These are phyloP conservation scores for Dalbergia cochinchinensis DNA, from an alignment of 306 rosid genomes.

Conservation along the genomic window DNA sequence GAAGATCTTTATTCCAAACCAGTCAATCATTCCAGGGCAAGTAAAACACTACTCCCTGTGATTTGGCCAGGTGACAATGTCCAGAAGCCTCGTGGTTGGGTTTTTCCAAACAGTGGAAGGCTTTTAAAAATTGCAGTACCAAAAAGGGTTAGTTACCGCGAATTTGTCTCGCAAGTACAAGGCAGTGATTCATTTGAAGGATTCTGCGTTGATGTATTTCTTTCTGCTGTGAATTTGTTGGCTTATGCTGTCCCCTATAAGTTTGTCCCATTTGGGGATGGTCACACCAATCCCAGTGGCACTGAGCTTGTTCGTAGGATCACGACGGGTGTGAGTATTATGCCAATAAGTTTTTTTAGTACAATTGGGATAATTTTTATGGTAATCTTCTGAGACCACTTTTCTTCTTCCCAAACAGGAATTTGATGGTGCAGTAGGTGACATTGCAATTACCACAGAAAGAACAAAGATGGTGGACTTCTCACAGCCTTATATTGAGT, in stretches of 20 bases:
- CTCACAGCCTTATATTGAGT: slow-evolving; percentile 91
- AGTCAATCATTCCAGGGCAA: slow-evolving; percentile 58
- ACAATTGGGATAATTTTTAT: slow-evolving; percentile 38
- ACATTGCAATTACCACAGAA: slow-evolving; percentile 82
- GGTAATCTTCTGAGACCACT: slow-evolving; percentile 32
- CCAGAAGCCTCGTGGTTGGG: slow-evolving; percentile 94
- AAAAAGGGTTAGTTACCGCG: slow-evolving; percentile 62
- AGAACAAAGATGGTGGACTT: slow-evolving; percentile 92
- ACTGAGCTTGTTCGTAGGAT: slow-evolving; percentile 73
- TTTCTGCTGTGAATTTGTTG: slow-evolving; percentile 78
- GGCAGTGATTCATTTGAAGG: slow-evolving; percentile 77
- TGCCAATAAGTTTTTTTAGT: slow-evolving; percentile 2
- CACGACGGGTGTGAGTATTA: slow-evolving; percentile 79
- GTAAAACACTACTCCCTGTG: slow-evolving; percentile 52
- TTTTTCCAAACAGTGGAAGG: slow-evolving; percentile 87
- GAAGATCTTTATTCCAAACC: slow-evolving; percentile 67
- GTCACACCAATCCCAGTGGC: slow-evolving; percentile 62
- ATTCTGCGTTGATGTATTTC: slow-evolving; percentile 89
- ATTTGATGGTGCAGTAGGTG: slow-evolving; percentile 89
- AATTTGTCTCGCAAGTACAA: slow-evolving; percentile 60
- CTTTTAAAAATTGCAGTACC: slow-evolving; percentile 85
- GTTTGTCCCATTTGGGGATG: slow-evolving; percentile 70
- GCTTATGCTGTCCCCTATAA: slow-evolving; percentile 89
- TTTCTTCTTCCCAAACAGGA: slow-evolving; percentile 60
- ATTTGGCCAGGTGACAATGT: slow-evolving; percentile 89